These are phyloP conservation scores for Ilyonectria destructans DNA, from an alignment of 2,329 filamentous ascomycete species.

Conservation along the genomic window DNA sequence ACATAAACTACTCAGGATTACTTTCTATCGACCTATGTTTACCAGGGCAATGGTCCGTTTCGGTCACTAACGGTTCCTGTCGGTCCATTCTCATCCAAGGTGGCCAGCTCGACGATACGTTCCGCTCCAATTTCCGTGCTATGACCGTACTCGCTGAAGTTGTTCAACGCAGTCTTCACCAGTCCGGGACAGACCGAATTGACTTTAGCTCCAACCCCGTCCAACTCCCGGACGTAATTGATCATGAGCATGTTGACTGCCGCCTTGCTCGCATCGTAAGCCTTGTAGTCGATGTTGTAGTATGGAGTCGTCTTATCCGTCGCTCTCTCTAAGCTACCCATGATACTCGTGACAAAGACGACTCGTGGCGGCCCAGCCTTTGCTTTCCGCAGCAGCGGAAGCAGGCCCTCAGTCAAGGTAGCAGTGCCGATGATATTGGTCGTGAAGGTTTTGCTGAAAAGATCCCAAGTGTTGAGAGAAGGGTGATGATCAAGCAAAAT, in stretches of 20 bases:
- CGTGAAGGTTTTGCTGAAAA: slow-evolving; percentile 55
- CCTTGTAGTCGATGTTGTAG: slow-evolving; percentile 48
- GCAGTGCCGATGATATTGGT: slow-evolving; percentile 55
- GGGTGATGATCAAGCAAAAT: slow-evolving; percentile 44
- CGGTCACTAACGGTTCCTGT: slow-evolving; percentile 47
- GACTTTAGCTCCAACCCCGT: slow-evolving; percentile 50
- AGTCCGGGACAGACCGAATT: slow-evolving; percentile 56
- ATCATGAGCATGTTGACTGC: slow-evolving; percentile 58
- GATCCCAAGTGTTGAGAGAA: slow-evolving; percentile 46
- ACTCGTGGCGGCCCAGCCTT: slow-evolving; percentile 49
- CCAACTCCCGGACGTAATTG: slow-evolving; percentile 51
- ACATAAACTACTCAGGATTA: too few relatives aligned
- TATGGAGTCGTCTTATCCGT: slow-evolving; percentile 45
- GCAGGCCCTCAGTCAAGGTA: slow-evolving; percentile 47
- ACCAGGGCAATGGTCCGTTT: slow-evolving; percentile 43
- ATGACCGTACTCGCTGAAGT: slow-evolving; percentile 23
- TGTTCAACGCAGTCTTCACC: slow-evolving; percentile 49
- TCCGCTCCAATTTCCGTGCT: slow-evolving; percentile 46
- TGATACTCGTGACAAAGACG: slow-evolving; percentile 56
- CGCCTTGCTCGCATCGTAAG: slow-evolving; percentile 59
- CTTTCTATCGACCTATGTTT: neutral
- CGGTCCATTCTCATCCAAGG: slow-evolving; percentile 47
- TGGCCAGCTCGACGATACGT: slow-evolving; percentile 49
- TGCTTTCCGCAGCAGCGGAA: slow-evolving; percentile 49
- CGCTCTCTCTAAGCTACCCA: slow-evolving; percentile 51